These are phyloP conservation scores for Fusarium liriodendri DNA, from an alignment of 2,329 filamentous ascomycete species.

Conservation along the genomic window DNA sequence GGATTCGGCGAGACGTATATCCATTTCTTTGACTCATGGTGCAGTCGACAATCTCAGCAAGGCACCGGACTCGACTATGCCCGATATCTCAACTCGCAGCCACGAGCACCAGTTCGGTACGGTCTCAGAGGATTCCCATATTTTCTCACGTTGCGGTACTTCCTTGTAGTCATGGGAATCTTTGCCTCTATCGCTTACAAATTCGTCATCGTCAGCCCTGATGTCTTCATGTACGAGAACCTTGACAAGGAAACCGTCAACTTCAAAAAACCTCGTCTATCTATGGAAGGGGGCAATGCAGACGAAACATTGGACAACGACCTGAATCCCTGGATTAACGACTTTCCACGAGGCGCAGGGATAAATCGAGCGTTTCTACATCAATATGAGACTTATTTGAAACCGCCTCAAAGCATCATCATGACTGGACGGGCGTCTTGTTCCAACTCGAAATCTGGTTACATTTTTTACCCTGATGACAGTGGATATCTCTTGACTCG, in stretches of 20 bases:
- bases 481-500: background rate
- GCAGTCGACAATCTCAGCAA: background rate
- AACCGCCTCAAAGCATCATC: background rate
- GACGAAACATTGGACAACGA: background rate
- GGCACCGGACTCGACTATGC: constrained; percentile 15
- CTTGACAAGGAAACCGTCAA: background rate
- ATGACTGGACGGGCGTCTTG: background rate
- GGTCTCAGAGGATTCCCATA: background rate
- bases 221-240: background rate
- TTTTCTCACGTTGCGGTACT: constrained; percentile 1
- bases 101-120: constrained; percentile 6
- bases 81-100: constrained; percentile 13
- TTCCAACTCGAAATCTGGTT: background rate
- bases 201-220: constrained; percentile 1
- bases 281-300: background rate
- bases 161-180: background rate
- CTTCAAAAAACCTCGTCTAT: background rate
- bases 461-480: background rate
- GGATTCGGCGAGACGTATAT: constrained; percentile 10
- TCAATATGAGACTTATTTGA: background rate
- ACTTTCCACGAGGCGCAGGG: background rate
- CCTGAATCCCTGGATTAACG: background rate
- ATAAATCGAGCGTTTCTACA: background rate
- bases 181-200: constrained; percentile 12
- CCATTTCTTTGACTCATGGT: constrained; percentile 26